Base-by-base conservation (phyloP, 2,329 filamentous ascomycete species). In the Hypoxylon sp. region DNA sequence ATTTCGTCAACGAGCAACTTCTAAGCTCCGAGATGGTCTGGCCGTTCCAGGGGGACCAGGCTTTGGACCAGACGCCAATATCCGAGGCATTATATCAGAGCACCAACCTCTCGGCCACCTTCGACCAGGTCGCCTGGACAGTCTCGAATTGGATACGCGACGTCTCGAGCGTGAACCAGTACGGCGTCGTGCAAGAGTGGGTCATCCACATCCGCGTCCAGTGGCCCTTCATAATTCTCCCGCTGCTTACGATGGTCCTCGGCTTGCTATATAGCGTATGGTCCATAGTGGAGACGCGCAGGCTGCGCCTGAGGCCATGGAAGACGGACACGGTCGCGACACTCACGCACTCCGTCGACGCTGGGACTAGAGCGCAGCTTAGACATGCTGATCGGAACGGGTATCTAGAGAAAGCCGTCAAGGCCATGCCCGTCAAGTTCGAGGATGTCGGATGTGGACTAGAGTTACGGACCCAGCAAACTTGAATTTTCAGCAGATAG, bases 201-300 rank as follows among this genome's bases (percentile, higher is more conserved):
- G 51, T 55, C 2, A 56, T 62, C 7, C 55, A 60, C 15, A 65
- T 64, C 20, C 33, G 50, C 2, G 59, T 70, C 5, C 37, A 65
- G 4, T 70, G 67, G 68, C 24, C 58, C 1, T 69, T 64, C 23
- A 55, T 67, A 37, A 48, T 59, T 10, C 56, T 65, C 4, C 67
- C 65, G 2, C 11, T 64, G 9, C 38, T 59, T 1, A 46, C 54
- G 10, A 38, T 62, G 1, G 10, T 43, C 21, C 23, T 55, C 13
- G 62, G 64, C 27, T 33, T 62, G 21, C 2, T 46, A 13, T 67
- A 60, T 33, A 48, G 51, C 24, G 3, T 64, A 11, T 53, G 50
- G 42, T 55, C 55, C 8, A 62, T 68, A 0, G 5, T 55, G 17
- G 60, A 67, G 21, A 67, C 65, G 0, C 58, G 49, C 9, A 48